Conservation (phyloP, 345 rosid genomes). For the Gynandropsis gynandra region DNA sequence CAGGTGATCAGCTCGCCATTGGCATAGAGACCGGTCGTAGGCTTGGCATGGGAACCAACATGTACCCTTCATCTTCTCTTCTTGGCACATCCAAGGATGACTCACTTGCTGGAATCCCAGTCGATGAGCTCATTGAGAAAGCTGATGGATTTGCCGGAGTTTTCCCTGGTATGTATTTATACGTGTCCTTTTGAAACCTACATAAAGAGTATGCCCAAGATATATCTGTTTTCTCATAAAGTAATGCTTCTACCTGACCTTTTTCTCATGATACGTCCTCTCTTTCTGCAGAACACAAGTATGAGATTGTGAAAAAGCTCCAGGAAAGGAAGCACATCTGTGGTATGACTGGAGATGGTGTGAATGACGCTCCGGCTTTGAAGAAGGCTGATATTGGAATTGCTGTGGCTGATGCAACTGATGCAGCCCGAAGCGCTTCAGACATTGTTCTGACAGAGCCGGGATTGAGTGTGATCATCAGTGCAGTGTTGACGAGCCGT, state of each 20-base stretch:
- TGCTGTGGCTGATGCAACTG: conserved; percentile 80
- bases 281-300: conserved; percentile 53
- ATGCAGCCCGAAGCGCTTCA: conserved; percentile 73
- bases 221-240: not conserved
- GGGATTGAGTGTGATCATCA: conserved; percentile 65
- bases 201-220: not conserved
- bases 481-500: conserved; percentile 75
- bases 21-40: conserved; percentile 86
- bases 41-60: conserved; percentile 86
- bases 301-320: conserved; percentile 65
- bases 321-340: conserved; percentile 74
- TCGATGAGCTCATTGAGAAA: conserved; percentile 69
- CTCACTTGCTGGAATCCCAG: conserved; percentile 42
- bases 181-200: too few relatives aligned
- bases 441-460: conserved; percentile 80
- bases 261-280: not conserved
- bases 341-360: conserved; percentile 90
- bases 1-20: conserved; percentile 85
- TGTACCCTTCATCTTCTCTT: conserved; percentile 76
- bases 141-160: conserved; percentile 90
- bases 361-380: conserved; percentile 76
- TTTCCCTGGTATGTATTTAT: conserved; percentile 74
- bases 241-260: too few relatives aligned
- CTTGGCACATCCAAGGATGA: conserved; percentile 55
- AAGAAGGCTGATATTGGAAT: conserved; percentile 82